Evolutionary conservation across 2,329 filamentous ascomycete species (phyloP).

Genomic region (Sclerotiophoma versabilis): DNA sequence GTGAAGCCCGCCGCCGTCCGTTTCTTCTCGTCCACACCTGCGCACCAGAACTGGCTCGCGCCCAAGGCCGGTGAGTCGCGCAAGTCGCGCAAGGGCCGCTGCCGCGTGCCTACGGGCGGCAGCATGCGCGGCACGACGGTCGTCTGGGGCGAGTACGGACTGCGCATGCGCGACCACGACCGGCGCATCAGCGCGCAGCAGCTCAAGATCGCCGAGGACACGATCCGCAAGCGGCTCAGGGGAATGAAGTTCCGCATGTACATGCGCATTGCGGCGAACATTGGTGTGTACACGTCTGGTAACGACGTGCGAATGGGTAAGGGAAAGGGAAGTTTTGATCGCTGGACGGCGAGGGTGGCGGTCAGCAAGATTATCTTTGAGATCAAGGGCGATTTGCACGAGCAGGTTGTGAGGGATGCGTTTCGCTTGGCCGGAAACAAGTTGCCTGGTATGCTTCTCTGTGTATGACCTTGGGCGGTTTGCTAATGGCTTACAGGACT

Average conservation of each 20-base stretch:
- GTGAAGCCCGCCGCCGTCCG: conserved; percentile 48
- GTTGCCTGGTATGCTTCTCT: conserved; percentile 72
- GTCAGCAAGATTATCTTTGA: conserved; percentile 94
- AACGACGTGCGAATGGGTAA: conserved; percentile 99
- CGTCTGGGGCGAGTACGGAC: conserved; percentile 93
- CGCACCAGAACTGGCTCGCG: conserved; percentile 75
- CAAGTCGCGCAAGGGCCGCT: conserved; percentile 87
- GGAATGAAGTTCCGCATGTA: conserved; percentile 93
- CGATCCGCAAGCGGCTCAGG: conserved; percentile 85
- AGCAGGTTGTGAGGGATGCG: conserved; percentile 91
- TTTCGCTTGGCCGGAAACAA: conserved; percentile 95
- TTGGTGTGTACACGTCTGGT: conserved; percentile 93
- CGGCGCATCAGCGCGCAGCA: conserved; percentile 86
- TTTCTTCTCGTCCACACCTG: conserved; percentile 75
- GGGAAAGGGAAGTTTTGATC: conserved; percentile 96
- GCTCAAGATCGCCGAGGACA: conserved; percentile 89
- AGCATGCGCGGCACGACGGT: conserved; percentile 93
- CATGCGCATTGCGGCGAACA: conserved; percentile 88
- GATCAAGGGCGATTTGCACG: conserved; percentile 88
- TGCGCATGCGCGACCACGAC: conserved; percentile 93
- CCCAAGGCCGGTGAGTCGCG: conserved; percentile 81
- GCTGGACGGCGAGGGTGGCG: conserved; percentile 89
- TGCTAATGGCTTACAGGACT: conserved; percentile 60
- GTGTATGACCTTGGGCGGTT: neutral
- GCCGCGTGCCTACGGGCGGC: conserved; percentile 87